Evolutionary conservation across 148 eudicot genomes (phyloP).

Genomic region (Rhododendron mucronatum): DNA sequence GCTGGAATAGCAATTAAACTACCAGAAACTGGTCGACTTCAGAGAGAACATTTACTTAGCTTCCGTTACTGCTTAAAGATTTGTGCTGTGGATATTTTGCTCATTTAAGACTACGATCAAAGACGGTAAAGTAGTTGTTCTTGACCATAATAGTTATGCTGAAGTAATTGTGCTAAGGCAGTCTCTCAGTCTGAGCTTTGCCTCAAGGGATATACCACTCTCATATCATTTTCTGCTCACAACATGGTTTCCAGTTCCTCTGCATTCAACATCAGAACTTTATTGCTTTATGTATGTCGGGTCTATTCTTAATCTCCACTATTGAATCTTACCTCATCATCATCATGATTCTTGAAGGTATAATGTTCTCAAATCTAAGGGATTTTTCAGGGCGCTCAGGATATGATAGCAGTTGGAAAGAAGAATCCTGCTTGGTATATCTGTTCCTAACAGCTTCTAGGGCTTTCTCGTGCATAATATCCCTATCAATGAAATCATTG

Average conservation of each 20-base stretch:
- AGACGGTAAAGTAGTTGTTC: not conserved
- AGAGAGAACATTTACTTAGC: not conserved
- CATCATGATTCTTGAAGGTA: not conserved
- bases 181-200: not conserved
- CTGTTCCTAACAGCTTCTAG: no score
- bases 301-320: not conserved
- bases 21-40: not conserved
- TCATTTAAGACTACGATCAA: not conserved
- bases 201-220: not conserved
- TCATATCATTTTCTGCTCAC: not conserved
- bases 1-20: not conserved
- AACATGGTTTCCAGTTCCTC: not conserved
- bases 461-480: no score
- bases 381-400: no score
- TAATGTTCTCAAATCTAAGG: no score
- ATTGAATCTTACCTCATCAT: not conserved
- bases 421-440: no score
- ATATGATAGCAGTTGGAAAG: no score
- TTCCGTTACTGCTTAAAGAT: not conserved
- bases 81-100: not conserved
- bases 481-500: no score
- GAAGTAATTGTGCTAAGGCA: not conserved
- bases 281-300: not conserved
- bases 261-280: not conserved
- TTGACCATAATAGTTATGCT: not conserved